Evolutionary conservation across 164 flowering plant species (phyloP).

Genomic region (Sedum album): DNA sequence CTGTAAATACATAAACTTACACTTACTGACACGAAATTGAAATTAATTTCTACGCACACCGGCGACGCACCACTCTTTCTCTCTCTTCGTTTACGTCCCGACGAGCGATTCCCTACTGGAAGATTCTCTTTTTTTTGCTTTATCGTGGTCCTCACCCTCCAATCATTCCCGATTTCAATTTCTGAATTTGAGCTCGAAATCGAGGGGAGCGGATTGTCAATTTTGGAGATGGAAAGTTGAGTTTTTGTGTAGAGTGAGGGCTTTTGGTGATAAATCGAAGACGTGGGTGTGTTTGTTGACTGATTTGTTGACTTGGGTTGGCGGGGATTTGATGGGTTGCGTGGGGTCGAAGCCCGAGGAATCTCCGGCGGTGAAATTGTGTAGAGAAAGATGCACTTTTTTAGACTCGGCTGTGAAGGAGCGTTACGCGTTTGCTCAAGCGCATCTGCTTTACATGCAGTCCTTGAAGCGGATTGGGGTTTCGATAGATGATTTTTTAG

Average conservation of each 20-base stretch:
- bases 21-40: not conserved
- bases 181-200: not conserved
- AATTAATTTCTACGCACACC: conserved; percentile 2
- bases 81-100: conserved; percentile 9
- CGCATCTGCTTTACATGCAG: conserved; percentile 50
- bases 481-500: conserved; percentile 19
- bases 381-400: conserved; percentile 48
- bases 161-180: not conserved
- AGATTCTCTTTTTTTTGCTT: not conserved
- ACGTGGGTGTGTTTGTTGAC: not conserved
- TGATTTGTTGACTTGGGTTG: not conserved
- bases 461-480: conserved; percentile 41
- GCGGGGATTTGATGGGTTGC: conserved; percentile 48
- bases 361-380: conserved; percentile 64
- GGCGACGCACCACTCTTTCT: conserved; percentile 3
- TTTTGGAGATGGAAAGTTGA: not conserved
- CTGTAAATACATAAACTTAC: not conserved
- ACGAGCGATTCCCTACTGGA: conserved; percentile 12
- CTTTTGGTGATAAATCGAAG: not conserved
- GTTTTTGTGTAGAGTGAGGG: not conserved
- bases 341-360: conserved; percentile 64
- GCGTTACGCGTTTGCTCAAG: conserved; percentile 49
- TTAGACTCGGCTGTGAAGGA: conserved; percentile 52
- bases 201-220: not conserved
- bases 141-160: not conserved